Conservation (phyloP, 805 yeast species). For the Yarrowia sp. region DNA sequence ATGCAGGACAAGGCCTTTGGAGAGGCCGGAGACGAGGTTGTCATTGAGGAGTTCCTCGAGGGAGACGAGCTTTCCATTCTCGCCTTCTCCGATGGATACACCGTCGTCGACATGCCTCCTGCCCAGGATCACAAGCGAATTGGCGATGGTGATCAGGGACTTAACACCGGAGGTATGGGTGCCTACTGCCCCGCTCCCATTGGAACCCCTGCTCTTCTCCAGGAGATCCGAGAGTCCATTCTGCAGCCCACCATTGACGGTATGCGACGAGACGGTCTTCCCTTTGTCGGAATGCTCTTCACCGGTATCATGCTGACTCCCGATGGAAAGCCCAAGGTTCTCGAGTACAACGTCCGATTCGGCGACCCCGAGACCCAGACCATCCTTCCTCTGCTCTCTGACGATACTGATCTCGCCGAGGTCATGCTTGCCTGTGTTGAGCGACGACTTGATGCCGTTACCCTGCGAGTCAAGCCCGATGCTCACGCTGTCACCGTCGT, state of each 20-base stretch:
- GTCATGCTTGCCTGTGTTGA: slow-evolving; percentile 92
- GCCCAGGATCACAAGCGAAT: slow-evolving; percentile 98
- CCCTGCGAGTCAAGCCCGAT: slow-evolving; percentile 47
- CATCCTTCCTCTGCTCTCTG: slow-evolving; percentile 78
- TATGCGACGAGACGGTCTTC: slow-evolving; percentile 91
- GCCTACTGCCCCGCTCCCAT: slow-evolving; percentile 98
- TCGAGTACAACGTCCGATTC: slow-evolving; percentile 96
- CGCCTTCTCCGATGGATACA: slow-evolving; percentile 91
- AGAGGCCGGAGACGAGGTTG: slow-evolving; percentile 89
- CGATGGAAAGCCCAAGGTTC: slow-evolving; percentile 80
- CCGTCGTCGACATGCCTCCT: slow-evolving; percentile 85
- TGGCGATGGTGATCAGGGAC: slow-evolving; percentile 89
- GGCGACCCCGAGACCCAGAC: slow-evolving; percentile 99
- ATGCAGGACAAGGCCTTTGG: slow-evolving; percentile 92
- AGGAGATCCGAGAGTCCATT: slow-evolving; percentile 68
- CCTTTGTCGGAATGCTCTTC: slow-evolving; percentile 93
- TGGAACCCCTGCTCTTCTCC: slow-evolving; percentile 73
- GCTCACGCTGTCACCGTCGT: slow-evolving; percentile 89
- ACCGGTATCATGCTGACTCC: slow-evolving; percentile 91
- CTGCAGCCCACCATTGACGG: slow-evolving; percentile 92
- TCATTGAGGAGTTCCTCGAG: slow-evolving; percentile 90
- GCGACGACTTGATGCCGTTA: slow-evolving; percentile 84
- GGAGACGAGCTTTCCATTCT: slow-evolving; percentile 96
- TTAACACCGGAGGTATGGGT: slow-evolving; percentile 99
- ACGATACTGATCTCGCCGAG: slow-evolving; percentile 88